Conservation (phyloP, 768 basidiomycete species). For the Cystofilobasidium macerans region DNA sequence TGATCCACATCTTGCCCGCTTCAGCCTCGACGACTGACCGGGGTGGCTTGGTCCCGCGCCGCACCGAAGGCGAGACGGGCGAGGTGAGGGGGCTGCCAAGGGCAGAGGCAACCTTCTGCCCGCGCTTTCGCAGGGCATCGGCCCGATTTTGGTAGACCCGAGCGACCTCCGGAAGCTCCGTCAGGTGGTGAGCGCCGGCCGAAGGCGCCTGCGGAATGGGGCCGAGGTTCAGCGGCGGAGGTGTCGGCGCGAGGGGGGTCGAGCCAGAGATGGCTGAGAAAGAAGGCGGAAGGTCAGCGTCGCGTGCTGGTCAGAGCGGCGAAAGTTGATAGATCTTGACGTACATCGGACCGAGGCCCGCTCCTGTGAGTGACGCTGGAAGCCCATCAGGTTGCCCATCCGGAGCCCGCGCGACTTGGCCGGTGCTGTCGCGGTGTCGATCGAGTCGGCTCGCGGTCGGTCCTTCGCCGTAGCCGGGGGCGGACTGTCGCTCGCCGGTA, state of each 20-base stretch:
- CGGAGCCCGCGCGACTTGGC: not conserved
- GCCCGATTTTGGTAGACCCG: slow-evolving; percentile 18
- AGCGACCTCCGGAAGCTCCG: slow-evolving; percentile 13
- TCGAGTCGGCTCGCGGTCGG: not conserved
- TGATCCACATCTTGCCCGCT: slow-evolving; percentile 8
- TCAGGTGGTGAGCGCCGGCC: not conserved
- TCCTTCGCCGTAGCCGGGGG: not conserved
- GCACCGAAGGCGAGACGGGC: not conserved
- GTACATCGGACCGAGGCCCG: not conserved
- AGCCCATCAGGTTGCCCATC: not conserved
- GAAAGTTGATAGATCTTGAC: too few species aligned
- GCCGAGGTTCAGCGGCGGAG: not conserved
- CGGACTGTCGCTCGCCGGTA: not conserved
- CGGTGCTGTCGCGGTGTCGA: not conserved
- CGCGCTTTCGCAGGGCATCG: slow-evolving; percentile 17
- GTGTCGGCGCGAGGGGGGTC: not conserved
- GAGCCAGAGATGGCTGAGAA: not conserved
- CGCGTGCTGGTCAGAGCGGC: too few species aligned
- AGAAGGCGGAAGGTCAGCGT: too few species aligned
- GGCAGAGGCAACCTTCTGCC: slow-evolving; percentile 8
- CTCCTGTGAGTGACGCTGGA: not conserved
- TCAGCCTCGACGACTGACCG: not conserved
- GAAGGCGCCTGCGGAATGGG: not conserved
- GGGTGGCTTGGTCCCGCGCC: not conserved
- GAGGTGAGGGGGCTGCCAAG: slow-evolving; percentile 10